phyloP scores from a whole-genome alignment of 176 grass and related monocot species.

The Oryza nivara region DNA sequence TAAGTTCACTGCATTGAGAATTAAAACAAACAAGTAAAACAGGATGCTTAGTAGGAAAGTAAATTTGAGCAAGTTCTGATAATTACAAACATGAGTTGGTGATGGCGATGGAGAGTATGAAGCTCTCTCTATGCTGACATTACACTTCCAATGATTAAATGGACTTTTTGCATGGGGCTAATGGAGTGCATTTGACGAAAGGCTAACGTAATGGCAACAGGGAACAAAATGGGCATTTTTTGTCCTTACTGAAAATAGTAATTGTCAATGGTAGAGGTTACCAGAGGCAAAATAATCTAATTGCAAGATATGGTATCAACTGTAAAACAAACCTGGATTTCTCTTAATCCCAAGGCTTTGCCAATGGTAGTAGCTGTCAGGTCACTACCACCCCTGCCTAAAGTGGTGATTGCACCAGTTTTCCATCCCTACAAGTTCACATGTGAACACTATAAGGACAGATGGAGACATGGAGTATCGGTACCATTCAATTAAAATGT shows the following conservation, averaged over 20 bases:
- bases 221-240: neutral
- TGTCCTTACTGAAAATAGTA: neutral
- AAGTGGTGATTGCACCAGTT: slow-evolving; percentile 75
- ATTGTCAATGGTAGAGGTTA: neutral
- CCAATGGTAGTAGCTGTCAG: slow-evolving; percentile 82
- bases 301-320: neutral
- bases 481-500: slow-evolving; percentile 22
- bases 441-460: slow-evolving; percentile 4
- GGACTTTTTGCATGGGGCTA: too few relatives aligned
- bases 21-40: neutral
- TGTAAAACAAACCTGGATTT: slow-evolving; percentile 72
- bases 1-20: slow-evolving; percentile 14
- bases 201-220: too few relatives aligned
- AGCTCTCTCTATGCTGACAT: too few relatives aligned
- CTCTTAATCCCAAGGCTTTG: slow-evolving; percentile 79
- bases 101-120: too few relatives aligned
- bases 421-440: slow-evolving; percentile 63
- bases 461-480: slow-evolving; percentile 11
- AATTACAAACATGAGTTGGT: neutral
- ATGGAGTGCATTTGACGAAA: too few relatives aligned
- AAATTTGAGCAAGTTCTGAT: neutral
- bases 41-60: neutral
- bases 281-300: neutral
- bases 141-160: too few relatives aligned
- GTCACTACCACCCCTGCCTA: slow-evolving; percentile 81